phyloP scores from a whole-genome alignment of 2,329 filamentous ascomycete genomes.

The Lachnellula hyalina region DNA sequence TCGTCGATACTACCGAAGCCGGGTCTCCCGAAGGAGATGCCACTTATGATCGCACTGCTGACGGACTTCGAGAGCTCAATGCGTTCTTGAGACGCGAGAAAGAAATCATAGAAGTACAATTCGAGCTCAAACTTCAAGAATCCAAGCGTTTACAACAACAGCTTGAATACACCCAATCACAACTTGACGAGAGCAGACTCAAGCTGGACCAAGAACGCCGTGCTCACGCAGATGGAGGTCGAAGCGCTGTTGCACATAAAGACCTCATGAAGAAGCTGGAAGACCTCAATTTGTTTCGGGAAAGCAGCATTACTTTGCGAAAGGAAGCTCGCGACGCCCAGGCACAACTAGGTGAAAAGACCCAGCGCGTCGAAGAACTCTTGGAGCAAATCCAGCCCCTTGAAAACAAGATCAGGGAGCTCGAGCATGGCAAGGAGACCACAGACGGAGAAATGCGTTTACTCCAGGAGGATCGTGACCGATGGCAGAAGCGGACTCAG shows the following conservation, averaged over 20 bases:
- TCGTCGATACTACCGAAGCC: slow-evolving; percentile 47
- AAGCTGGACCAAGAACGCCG: slow-evolving; percentile 88
- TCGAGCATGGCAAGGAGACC: slow-evolving; percentile 73
- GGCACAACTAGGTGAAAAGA: slow-evolving; percentile 68
- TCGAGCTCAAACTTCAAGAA: slow-evolving; percentile 84
- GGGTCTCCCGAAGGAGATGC: slow-evolving; percentile 35
- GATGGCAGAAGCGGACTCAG: slow-evolving; percentile 93
- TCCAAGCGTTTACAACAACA: slow-evolving; percentile 85
- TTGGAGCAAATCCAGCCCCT: slow-evolving; percentile 73
- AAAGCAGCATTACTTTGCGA: slow-evolving; percentile 87
- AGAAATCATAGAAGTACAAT: slow-evolving; percentile 96
- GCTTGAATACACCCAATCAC: slow-evolving; percentile 76
- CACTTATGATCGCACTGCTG: slow-evolving; percentile 54
- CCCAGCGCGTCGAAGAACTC: slow-evolving; percentile 68
- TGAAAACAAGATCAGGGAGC: slow-evolving; percentile 70
- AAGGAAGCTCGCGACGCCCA: slow-evolving; percentile 80
- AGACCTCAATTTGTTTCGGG: slow-evolving; percentile 90
- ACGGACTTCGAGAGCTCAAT: slow-evolving; percentile 84
- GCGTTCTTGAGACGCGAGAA: slow-evolving; percentile 90
- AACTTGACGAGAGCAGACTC: slow-evolving; percentile 82
- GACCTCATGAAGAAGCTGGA: slow-evolving; percentile 93
- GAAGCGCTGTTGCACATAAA: slow-evolving; percentile 72
- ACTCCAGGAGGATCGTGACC: slow-evolving; percentile 84
- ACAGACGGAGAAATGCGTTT: slow-evolving; percentile 71
- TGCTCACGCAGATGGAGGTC: slow-evolving; percentile 65